phyloP scores from a whole-genome alignment of 768 basidiomycete species.

The Filobasidium wieringae region DNA sequence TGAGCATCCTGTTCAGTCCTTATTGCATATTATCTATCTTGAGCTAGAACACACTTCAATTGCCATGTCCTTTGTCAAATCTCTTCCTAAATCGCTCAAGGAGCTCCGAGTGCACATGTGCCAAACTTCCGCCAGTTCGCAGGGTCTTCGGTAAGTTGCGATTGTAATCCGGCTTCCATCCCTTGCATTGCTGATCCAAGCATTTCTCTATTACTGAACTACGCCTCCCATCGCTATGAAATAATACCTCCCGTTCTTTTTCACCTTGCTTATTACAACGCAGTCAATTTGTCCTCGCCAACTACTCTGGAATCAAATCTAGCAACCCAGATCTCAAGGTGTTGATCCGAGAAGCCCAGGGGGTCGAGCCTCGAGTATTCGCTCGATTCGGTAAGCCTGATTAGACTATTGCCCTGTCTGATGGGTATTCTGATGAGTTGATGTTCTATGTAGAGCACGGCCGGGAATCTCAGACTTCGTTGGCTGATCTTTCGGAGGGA shows the following conservation, averaged over 20 bases:
- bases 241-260: not conserved
- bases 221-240: not conserved
- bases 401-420: not conserved
- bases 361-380: conserved; percentile 33
- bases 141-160: conserved; percentile 33
- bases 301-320: conserved; percentile 35
- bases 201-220: not conserved
- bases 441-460: conserved; percentile 27
- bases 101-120: conserved; percentile 39
- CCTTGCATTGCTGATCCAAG: not conserved
- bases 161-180: not conserved
- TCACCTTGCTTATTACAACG: not conserved
- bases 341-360: conserved; percentile 36
- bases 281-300: conserved; percentile 35
- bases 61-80: conserved; percentile 35
- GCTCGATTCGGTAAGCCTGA: conserved; percentile 36
- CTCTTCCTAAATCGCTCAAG: conserved; percentile 35
- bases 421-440: not conserved
- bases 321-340: conserved; percentile 38
- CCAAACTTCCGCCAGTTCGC: conserved; percentile 28
- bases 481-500: conserved; percentile 31
- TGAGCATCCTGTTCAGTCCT: no score
- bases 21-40: not conserved
- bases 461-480: conserved; percentile 26
- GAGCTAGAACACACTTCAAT: not conserved